Evolutionary conservation across 1,284 basidiomycete genomes (phyloP), one percentile per base, ranked within the genome.

Genomic region (Ceratobasidium papillatum): DNA sequence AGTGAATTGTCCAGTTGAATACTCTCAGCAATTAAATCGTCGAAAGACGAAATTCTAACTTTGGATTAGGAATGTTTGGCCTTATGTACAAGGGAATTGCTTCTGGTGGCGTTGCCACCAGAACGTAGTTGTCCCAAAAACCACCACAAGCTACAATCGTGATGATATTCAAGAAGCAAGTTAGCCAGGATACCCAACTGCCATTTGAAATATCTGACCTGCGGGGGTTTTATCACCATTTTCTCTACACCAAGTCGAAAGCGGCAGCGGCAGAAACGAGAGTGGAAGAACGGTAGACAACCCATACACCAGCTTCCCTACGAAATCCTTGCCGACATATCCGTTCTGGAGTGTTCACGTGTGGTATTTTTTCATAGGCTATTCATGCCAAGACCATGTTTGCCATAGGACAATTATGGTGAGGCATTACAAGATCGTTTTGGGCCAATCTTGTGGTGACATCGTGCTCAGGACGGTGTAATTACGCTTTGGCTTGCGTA

Each of bases 301-400:
- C 27, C 30, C 12, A 17, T 14, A 56, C 61, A 72, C 32, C 19
- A 27, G 17, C 68, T 72, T 61, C 68, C 68, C 19, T 12, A 27
- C 1, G 68, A 72, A 25, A 34, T 72, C n/a, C 45, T 59, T 11
- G 34, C 36, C 22, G 3, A 32, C 17, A 51, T 61, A n/a, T 61
- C 49, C 45, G 14, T 71, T 22, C 19, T 19, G 19, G 7, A 7
- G 38, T n/a, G 14, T 41, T 41, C 38, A 41, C 38, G 7, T 41
- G 7, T 41, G 38, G 5, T 5, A 5, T 14, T 41, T 7, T 14
- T 7, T 41, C 14, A 7, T 41, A 14, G 5, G 38, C n/a, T n/a
- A 41, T 41, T 41, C 38, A 41, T 41, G 38, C 14, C 38, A 41
- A n/a, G n/a, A n/a, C n/a, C n/a, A 41, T 41, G 5, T 5, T 14